phyloP scores from a whole-genome alignment of 371 early-diverging fungal species.

The Apophysomyces elegans region DNA sequence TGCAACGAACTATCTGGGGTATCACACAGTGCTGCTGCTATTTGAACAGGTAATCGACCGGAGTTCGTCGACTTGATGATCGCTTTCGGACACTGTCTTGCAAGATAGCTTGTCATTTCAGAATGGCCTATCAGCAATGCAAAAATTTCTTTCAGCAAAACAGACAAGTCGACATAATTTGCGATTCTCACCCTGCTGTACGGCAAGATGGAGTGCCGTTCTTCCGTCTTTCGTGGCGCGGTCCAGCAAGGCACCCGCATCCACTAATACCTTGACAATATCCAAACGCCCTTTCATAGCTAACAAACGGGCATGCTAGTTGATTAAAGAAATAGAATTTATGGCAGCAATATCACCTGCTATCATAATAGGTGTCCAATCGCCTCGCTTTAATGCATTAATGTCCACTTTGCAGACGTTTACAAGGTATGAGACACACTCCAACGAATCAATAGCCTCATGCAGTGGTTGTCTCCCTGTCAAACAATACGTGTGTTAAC shows the following conservation, averaged over 20 bases:
- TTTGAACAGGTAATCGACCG: constrained; percentile 51
- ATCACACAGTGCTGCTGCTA: constrained; percentile 36
- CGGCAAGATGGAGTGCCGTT: constrained; percentile 57
- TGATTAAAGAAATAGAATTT: not conserved
- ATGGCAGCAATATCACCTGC: constrained; percentile 31
- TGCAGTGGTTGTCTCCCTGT: constrained; percentile 54
- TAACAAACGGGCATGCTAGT: constrained; percentile 7
- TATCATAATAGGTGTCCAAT: constrained; percentile 61
- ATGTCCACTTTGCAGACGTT: constrained; percentile 40
- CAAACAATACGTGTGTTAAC: not conserved
- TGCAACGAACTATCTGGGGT: constrained; percentile 23
- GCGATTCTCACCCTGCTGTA: constrained; percentile 43
- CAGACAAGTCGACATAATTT: not conserved
- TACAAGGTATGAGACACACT: constrained; percentile 39
- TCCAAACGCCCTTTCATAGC: constrained; percentile 50
- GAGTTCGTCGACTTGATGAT: constrained; percentile 43
- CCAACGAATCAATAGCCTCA: constrained; percentile 53
- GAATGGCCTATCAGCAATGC: constrained; percentile 34
- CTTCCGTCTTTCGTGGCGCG: constrained; percentile 48
- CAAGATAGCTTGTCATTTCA: constrained; percentile 39
- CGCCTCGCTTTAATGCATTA: constrained; percentile 57
- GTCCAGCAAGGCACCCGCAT: constrained; percentile 39
- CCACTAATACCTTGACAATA: constrained; percentile 38
- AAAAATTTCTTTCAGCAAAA: not conserved
- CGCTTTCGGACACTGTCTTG: constrained; percentile 37